Conservation (phyloP, 805 yeast genomes). For the Soucietia sequanensis region DNA sequence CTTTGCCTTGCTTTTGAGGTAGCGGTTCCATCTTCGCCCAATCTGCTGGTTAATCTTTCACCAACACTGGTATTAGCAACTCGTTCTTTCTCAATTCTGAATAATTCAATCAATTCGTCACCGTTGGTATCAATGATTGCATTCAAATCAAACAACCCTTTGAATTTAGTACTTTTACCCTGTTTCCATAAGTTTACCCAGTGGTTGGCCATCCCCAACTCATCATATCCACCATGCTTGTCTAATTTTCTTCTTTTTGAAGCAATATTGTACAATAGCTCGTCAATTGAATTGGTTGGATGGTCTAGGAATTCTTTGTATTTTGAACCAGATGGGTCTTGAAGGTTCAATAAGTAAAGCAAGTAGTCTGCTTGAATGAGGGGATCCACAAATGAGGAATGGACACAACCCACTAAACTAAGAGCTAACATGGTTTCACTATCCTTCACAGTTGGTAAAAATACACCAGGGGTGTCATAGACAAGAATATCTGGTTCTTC, state of each 20-base stretch:
- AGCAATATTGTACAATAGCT: slow-evolving; percentile 51
- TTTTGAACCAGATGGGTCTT: slow-evolving; percentile 44
- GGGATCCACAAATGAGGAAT: slow-evolving; percentile 71
- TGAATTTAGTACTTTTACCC: slow-evolving; percentile 41
- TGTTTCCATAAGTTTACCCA: slow-evolving; percentile 63
- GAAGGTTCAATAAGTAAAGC: slow-evolving; percentile 68
- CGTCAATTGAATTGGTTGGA: slow-evolving; percentile 74
- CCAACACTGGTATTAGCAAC: slow-evolving; percentile 25
- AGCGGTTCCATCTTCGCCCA: slow-evolving; percentile 42
- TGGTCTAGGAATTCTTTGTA: slow-evolving; percentile 47
- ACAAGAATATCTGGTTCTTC: slow-evolving; percentile 63
- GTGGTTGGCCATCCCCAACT: slow-evolving; percentile 59
- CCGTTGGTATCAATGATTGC: slow-evolving; percentile 31
- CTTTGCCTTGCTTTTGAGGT: slow-evolving; percentile 33
- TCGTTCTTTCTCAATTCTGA: slow-evolving; percentile 29
- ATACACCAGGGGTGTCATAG: slow-evolving; percentile 92
- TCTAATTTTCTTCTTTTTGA: slow-evolving; percentile 34
- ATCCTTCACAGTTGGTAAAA: slow-evolving; percentile 69
- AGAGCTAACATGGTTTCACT: slow-evolving; percentile 72
- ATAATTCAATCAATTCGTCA: slow-evolving; percentile 18
- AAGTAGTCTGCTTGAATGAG: slow-evolving; percentile 84
- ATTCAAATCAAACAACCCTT: slow-evolving; percentile 34
- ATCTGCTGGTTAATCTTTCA: slow-evolving; percentile 27
- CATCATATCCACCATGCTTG: slow-evolving; percentile 43
- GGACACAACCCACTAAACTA: slow-evolving; percentile 73